A percentile compares a stretch with the other conserved stretches of the same genome.
phyloP scores from a whole-genome alignment of 1,284 basidiomycete species.

The Golubevia sp. region DNA sequence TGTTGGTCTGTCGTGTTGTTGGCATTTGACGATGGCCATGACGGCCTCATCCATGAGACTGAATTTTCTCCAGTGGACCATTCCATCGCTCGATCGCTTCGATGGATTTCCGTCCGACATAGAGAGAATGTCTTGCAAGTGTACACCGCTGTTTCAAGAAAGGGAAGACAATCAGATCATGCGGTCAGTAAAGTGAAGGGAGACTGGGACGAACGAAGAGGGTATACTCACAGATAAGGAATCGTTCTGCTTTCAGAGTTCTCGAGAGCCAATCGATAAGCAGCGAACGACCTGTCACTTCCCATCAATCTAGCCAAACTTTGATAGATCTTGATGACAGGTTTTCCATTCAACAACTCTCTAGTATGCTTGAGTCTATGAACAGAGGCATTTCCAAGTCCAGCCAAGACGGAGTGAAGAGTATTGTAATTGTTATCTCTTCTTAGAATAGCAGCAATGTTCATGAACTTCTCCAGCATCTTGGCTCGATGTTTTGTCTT shows the following conservation, averaged over 20 bases:
- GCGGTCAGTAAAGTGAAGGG: background rate
- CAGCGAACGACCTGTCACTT: conserved; percentile 34
- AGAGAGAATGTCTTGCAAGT: conserved; percentile 49
- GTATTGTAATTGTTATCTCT: conserved; percentile 51
- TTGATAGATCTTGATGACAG: conserved; percentile 40
- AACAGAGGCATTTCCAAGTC: conserved; percentile 37
- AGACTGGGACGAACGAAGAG: background rate
- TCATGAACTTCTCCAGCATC: conserved; percentile 52
- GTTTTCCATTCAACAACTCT: conserved; percentile 36
- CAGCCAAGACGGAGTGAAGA: conserved; percentile 43
- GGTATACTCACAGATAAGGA: conserved; percentile 25
- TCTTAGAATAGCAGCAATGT: conserved; percentile 40
- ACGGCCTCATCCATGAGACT: conserved; percentile 50
- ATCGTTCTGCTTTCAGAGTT: conserved; percentile 44
- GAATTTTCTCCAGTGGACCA: conserved; percentile 52
- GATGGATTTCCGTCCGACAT: conserved; percentile 46
- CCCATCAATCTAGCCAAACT: conserved; percentile 40
- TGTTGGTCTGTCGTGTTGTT: conserved; percentile 26
- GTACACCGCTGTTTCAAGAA: conserved; percentile 23
- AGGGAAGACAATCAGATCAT: background rate
- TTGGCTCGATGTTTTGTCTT: conserved; percentile 42
- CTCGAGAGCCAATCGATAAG: conserved; percentile 45
- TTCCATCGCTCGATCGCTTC: conserved; percentile 28
- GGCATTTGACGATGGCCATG: conserved; percentile 38
- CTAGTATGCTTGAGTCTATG: conserved; percentile 44